Base-by-base conservation (phyloP, 768 basidiomycete genomes). In the Leccinum arenicola region DNA sequence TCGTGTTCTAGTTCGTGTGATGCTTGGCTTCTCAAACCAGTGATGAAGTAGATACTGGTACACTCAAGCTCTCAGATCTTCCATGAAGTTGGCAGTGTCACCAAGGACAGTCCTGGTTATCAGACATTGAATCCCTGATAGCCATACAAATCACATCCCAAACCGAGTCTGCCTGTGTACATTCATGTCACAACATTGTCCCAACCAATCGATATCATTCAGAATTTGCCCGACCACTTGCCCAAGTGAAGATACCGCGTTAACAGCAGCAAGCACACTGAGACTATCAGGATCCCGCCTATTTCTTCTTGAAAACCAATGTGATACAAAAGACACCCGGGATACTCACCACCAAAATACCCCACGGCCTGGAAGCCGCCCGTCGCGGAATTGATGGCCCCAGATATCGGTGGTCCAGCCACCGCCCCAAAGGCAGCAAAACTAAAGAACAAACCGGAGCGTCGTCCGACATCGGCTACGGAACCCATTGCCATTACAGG, bases 341-440 rank as follows among this genome's bases (percentile, higher is more conserved):
- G 49, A 55, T 21, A 55, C 68, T 52, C 21, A 69, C 74, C 73
- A 48, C 84, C 84, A 61, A 81, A 86, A 58, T 64, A 73, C 7
- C 75, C 71, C 2, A 73, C 66, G 7, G 3, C 63, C 35, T 56
- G 35, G 33, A 73, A 92, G 1, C 79, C 79, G 4, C 80, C 81
- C 1, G 84, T 82, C 1, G 79, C 75, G 0, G 70, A 70, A 55
- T 80, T 78, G 62, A 91, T 88, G 0, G 85, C 85, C 1, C 89
- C 89, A 10, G 88, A 87, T 57, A 90, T 87, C 0, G 89, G 89
- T 4, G 88, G 87, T 0, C 89, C 89, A 0, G 78, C 79, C 4
- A 91, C 74, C 0, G 85, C 86, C 5, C 87, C 87, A n/a, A 89
- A 47, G 0, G 88, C 79, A 29, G 83, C 58, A 54, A 87, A 77